A percentile compares a stretch with the other conserved stretches of the same genome.
Evolutionary conservation across 129 eudicot genomes (phyloP).

Genomic region (Oenanthe sinensis): DNA sequence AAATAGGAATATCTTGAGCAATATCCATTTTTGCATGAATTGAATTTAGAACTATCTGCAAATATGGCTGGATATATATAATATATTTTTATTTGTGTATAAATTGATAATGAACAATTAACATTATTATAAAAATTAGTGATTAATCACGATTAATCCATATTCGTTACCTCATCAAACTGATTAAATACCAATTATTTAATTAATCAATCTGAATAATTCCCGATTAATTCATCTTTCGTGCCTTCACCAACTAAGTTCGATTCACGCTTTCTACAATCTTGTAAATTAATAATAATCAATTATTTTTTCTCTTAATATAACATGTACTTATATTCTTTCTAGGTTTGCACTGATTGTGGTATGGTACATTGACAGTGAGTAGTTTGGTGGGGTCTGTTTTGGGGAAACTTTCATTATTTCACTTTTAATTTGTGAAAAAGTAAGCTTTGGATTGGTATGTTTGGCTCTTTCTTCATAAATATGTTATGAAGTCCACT

Average conservation of each 20-base stretch:
- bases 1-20: conserved; percentile 34
- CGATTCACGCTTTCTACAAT: no score
- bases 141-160: no score
- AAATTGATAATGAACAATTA: no score
- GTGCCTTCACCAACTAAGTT: no score
- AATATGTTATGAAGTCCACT: neutral
- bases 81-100: neutral
- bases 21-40: conserved; percentile 18
- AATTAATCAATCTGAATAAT: no score
- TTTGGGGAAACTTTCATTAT: neutral
- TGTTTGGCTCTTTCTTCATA: conserved; percentile 21
- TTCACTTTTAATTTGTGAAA: conserved; percentile 8
- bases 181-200: no score
- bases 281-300: no score
- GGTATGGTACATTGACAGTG: conserved; percentile 28
- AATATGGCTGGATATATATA: neutral
- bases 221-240: no score
- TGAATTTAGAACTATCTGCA: neutral
- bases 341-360: conserved; percentile 22
- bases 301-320: no score
- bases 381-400: conserved; percentile 30
- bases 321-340: no score
- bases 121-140: no score
- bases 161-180: no score
- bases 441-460: conserved; percentile 22